phyloP scores from a whole-genome alignment of 768 basidiomycete species.

The Amylocystis lapponica region DNA sequence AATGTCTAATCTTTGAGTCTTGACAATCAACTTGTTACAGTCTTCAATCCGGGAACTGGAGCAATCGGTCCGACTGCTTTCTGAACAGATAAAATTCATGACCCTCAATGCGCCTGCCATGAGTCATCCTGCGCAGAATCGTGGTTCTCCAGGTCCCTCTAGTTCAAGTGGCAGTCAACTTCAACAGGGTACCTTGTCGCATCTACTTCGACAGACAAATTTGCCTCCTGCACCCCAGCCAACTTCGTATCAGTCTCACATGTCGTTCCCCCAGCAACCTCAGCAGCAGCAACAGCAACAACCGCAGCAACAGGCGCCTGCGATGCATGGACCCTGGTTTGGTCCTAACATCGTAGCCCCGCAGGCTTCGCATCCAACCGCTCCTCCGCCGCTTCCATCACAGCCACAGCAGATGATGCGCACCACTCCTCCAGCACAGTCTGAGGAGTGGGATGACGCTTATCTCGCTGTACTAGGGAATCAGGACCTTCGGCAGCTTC shows the following conservation, averaged over 20 bases:
- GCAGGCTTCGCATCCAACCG: conserved; percentile 75
- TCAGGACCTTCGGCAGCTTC: conserved; percentile 69
- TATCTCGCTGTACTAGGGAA: conserved; percentile 73
- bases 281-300: conserved; percentile 27
- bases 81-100: conserved; percentile 81
- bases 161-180: conserved; percentile 12
- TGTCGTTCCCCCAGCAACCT: conserved; percentile 22
- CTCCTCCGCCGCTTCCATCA: conserved; percentile 49
- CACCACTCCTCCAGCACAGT: conserved; percentile 36
- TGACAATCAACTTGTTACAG: conserved; percentile 33
- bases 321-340: conserved; percentile 49
- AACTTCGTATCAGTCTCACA: conserved; percentile 7
- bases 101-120: conserved; percentile 40
- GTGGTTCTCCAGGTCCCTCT: conserved; percentile 18
- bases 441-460: conserved; percentile 81
- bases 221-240: conserved; percentile 37
- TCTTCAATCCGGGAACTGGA: conserved; percentile 76
- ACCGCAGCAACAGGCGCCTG: conserved; percentile 20
- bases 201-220: conserved; percentile 27
- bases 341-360: conserved; percentile 65
- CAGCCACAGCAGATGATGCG: conserved; percentile 31
- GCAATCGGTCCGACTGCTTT: conserved; percentile 63
- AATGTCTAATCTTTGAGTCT: background rate
- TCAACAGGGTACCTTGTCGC: conserved; percentile 16
- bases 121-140: conserved; percentile 8